These are phyloP conservation scores for Grosmannia serpens DNA, from an alignment of 2,329 filamentous ascomycete species.

Conservation along the genomic window DNA sequence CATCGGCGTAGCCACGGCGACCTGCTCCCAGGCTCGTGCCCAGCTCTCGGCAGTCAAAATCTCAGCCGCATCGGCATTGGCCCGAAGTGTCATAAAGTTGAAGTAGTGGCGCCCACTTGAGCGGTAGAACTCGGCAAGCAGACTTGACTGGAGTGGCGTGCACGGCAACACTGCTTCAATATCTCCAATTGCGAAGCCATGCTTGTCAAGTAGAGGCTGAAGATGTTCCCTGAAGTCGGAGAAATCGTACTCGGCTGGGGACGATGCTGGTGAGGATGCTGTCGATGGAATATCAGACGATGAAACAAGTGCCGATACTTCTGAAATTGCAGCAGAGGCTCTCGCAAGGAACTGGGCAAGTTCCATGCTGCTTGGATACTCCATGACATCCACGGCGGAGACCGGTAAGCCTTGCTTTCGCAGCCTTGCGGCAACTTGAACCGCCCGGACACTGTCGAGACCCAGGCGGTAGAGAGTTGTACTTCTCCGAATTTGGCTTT, in stretches of 20 bases:
- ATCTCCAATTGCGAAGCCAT: constrained; percentile 6
- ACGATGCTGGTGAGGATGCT: not conserved
- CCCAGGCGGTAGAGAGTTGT: constrained; percentile 82
- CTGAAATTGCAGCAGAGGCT: not conserved
- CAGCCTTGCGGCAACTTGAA: constrained; percentile 62
- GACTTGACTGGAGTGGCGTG: constrained; percentile 67
- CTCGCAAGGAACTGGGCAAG: constrained; percentile 3
- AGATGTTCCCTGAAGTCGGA: constrained; percentile 22
- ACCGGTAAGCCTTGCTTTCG: constrained; percentile 46
- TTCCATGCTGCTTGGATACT: constrained; percentile 35
- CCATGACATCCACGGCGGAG: constrained; percentile 63
- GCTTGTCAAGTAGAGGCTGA: constrained; percentile 15
- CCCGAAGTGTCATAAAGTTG: constrained; percentile 52
- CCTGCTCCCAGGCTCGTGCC: constrained; percentile 44
- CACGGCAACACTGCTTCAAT: constrained; percentile 60
- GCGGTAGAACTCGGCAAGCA: constrained; percentile 62
- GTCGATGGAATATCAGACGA: not conserved
- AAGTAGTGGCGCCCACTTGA: constrained; percentile 61
- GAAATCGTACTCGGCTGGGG: constrained; percentile 24
- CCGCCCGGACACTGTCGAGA: constrained; percentile 79
- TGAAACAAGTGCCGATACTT: not conserved
- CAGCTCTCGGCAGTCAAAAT: constrained; percentile 26
- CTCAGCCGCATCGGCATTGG: constrained; percentile 25
- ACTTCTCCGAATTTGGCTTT: constrained; percentile 38
- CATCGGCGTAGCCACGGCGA: constrained; percentile 51